A percentile compares a stretch with the other conserved stretches of the same genome.
Conservation (phyloP, 306 rosid genomes). For the Cotoneaster glaucophyllus region DNA sequence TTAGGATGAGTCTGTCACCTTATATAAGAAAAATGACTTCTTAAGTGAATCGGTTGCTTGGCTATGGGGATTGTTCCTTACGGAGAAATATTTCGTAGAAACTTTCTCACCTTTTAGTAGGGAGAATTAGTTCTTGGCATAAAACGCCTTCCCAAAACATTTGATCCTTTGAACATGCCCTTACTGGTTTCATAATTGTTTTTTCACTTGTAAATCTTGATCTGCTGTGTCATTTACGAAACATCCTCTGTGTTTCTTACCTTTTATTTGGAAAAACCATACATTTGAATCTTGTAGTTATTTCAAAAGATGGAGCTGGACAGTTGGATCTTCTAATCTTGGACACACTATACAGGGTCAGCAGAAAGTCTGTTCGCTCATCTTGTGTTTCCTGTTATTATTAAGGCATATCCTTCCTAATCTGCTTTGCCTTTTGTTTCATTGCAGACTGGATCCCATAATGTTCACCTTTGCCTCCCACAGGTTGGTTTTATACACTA, state of each 20-base stretch:
- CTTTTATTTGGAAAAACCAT: not conserved
- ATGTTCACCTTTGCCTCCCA: conserved; percentile 84
- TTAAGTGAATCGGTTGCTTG: not conserved
- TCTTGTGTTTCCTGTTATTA: conserved; percentile 7
- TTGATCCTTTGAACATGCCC: not conserved
- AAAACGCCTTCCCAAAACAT: not conserved
- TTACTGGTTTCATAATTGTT: not conserved
- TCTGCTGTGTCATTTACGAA: not conserved
- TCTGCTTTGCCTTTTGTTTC: conserved; percentile 22
- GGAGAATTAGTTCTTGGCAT: not conserved
- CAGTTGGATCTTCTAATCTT: conserved; percentile 92
- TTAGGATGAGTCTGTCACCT: not conserved
- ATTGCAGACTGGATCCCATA: conserved; percentile 74
- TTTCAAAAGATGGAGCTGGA: conserved; percentile 85
- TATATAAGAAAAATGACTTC: not conserved
- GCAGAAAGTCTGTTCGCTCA: not conserved
- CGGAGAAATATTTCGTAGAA: not conserved
- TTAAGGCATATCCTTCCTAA: not conserved
- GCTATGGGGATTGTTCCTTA: not conserved
- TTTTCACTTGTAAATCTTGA: not conserved
- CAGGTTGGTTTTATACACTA: conserved; percentile 51
- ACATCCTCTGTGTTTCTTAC: not conserved
- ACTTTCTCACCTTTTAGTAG: not conserved
- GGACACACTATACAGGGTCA: conserved; percentile 81
- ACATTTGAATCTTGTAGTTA: conserved; percentile 37